Evolutionary conservation across 2,329 filamentous ascomycete genomes (phyloP).

Genomic region (Trichophyton schoenleinii): DNA sequence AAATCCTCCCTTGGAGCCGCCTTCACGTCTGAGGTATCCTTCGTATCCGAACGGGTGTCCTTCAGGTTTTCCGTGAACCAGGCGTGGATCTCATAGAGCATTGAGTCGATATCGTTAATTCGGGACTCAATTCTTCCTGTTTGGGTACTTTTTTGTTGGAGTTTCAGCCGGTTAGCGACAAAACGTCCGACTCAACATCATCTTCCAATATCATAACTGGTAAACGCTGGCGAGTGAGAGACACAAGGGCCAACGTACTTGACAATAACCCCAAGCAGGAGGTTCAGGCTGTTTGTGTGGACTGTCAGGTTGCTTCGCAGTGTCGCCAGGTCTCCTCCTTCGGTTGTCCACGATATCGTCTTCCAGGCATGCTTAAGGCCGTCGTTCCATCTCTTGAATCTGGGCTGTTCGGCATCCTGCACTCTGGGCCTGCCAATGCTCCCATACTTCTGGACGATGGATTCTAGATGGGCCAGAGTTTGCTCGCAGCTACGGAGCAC

Average conservation of each 20-base stretch:
- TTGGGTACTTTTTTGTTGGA: not conserved
- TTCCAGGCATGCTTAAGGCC: not conserved
- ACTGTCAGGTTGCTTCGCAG: not conserved
- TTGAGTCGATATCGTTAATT: not conserved
- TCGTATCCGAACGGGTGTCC: not conserved
- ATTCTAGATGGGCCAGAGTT: not conserved
- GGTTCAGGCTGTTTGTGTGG: not conserved
- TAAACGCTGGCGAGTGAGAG: no score
- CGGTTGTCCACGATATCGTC: not conserved
- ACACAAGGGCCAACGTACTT: not conserved
- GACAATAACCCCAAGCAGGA: not conserved
- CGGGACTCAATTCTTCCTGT: not conserved
- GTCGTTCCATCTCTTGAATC: not conserved
- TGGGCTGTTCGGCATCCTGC: not conserved
- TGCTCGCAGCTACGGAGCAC: not conserved
- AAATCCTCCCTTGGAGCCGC: not conserved
- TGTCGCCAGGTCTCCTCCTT: not conserved
- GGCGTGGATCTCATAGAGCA: constrained; percentile 5
- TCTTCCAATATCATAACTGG: not conserved
- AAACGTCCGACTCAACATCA: no score
- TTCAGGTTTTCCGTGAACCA: not conserved
- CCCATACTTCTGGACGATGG: constrained; percentile 1
- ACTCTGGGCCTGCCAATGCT: not conserved
- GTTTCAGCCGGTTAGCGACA: not conserved
- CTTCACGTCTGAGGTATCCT: not conserved